Conservation (phyloP, 257 asterid species). For the Echites panduratus region DNA sequence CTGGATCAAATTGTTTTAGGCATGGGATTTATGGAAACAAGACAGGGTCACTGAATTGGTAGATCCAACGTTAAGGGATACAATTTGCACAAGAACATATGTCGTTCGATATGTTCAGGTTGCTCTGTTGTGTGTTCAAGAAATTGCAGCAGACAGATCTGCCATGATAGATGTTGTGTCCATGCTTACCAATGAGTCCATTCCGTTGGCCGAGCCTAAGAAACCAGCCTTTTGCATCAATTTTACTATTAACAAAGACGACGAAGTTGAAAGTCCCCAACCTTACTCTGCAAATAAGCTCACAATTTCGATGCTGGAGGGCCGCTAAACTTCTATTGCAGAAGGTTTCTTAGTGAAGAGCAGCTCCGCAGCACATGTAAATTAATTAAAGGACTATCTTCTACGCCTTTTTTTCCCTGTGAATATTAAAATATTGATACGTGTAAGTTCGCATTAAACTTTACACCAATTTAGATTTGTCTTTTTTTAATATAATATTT, state of each 20-base stretch:
- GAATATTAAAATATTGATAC: no score
- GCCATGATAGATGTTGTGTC: slow-evolving; percentile 3
- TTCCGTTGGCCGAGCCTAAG: not conserved
- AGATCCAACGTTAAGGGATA: slow-evolving; percentile 9
- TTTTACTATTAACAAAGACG: no score
- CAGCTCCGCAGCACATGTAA: no score
- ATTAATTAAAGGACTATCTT: no score
- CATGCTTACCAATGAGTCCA: not conserved
- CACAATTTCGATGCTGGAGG: not conserved
- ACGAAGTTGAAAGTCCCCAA: not conserved
- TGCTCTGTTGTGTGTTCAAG: not conserved
- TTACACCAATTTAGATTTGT: no score
- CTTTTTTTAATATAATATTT: no score
- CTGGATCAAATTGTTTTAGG: not conserved
- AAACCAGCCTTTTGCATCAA: not conserved
- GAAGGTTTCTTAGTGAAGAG: no score
- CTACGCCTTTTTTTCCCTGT: no score
- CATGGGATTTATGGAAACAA: slow-evolving; percentile 8
- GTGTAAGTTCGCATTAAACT: no score
- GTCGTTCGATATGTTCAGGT: not conserved
- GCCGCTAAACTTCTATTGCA: not conserved
- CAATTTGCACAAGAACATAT: slow-evolving; percentile 13
- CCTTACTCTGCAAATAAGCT: not conserved
- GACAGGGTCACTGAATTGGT: not conserved
- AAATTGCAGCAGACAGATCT: not conserved